Percentiles rank a stretch among this genome's conserved stretches.
phyloP scores from a whole-genome alignment of 225 moss, liverwort and hornwort genomes.

The Sphagnum contortum region DNA sequence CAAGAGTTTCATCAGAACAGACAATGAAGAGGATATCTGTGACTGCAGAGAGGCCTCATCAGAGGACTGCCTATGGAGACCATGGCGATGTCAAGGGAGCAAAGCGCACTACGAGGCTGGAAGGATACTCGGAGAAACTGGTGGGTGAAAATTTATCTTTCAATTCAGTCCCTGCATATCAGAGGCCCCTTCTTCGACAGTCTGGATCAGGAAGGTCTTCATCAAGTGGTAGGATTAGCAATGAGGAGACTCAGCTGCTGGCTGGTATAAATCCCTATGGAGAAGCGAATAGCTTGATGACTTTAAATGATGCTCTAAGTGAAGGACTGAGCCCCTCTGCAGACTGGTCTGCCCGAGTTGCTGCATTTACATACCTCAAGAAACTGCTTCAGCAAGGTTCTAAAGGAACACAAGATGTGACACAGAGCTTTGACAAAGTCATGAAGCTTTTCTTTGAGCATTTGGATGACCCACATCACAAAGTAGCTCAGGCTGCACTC shows the following conservation, averaged over 20 bases:
- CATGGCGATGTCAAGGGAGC: constrained; percentile 57
- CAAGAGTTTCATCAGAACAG: constrained; percentile 25
- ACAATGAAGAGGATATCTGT: constrained; percentile 44
- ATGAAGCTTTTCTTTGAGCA: constrained; percentile 96
- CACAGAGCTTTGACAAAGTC: constrained; percentile 73
- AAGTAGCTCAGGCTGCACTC: constrained; percentile 96
- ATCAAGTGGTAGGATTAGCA: constrained; percentile 48
- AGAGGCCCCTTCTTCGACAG: constrained; percentile 86
- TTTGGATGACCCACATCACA: constrained; percentile 97
- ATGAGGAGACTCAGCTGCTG: constrained; percentile 60
- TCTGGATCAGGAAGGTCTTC: constrained; percentile 60
- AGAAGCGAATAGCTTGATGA: constrained; percentile 62
- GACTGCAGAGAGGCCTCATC: constrained; percentile 27
- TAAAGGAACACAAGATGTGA: constrained; percentile 86
- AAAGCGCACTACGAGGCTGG: constrained; percentile 59
- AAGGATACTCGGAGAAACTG: constrained; percentile 38
- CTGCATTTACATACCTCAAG: constrained; percentile 82
- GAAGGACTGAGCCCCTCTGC: constrained; percentile 80
- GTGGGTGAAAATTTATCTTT: constrained; percentile 20
- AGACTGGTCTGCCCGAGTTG: constrained; percentile 95
- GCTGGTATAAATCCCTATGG: constrained; percentile 55
- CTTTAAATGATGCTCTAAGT: constrained; percentile 78
- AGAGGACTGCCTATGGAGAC: constrained; percentile 36
- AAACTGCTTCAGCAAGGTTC: constrained; percentile 80
- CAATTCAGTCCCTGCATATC: constrained; percentile 72